These are phyloP conservation scores for Senna siamea DNA, from an alignment of 306 rosid genomes.

Conservation along the genomic window DNA sequence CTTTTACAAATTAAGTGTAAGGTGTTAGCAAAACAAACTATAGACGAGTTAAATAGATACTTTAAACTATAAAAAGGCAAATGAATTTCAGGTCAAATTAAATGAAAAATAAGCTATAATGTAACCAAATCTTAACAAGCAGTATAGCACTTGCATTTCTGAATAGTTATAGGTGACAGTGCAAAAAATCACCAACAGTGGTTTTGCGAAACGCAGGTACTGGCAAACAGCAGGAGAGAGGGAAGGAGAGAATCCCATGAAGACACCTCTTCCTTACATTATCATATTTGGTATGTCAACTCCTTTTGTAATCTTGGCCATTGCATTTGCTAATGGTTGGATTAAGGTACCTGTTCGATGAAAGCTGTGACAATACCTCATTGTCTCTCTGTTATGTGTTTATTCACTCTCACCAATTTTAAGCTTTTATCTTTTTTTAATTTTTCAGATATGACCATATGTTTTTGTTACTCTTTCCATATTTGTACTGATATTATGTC, in stretches of 20 bases:
- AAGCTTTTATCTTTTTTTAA: not conserved
- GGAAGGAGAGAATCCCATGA: constrained; percentile 98
- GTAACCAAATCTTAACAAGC: not conserved
- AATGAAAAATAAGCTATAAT: no score
- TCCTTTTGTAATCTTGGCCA: constrained; percentile 96
- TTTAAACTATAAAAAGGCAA: no score
- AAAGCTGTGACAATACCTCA: constrained; percentile 34
- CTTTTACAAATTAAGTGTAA: no score
- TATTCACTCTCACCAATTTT: constrained; percentile 13
- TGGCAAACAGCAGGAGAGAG: constrained; percentile 99
- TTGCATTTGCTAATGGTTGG: constrained; percentile 98
- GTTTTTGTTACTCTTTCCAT: constrained; percentile 29
- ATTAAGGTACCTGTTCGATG: constrained; percentile 86
- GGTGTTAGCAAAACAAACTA: no score
- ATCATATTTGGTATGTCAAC: constrained; percentile 98
- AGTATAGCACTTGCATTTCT: not conserved
- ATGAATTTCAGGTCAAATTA: no score
- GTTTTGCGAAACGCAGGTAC: constrained; percentile 51
- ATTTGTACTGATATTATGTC: constrained; percentile 34
- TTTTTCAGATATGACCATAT: constrained; percentile 16
- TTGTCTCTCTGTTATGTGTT: constrained; percentile 29
- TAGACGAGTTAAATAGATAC: no score
- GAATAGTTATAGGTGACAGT: not conserved
- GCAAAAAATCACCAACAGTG: no score
- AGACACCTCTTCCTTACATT: constrained; percentile 92